These are phyloP conservation scores for Apiospora hydei DNA, from an alignment of 2,329 filamentous ascomycete genomes.

Conservation along the genomic window DNA sequence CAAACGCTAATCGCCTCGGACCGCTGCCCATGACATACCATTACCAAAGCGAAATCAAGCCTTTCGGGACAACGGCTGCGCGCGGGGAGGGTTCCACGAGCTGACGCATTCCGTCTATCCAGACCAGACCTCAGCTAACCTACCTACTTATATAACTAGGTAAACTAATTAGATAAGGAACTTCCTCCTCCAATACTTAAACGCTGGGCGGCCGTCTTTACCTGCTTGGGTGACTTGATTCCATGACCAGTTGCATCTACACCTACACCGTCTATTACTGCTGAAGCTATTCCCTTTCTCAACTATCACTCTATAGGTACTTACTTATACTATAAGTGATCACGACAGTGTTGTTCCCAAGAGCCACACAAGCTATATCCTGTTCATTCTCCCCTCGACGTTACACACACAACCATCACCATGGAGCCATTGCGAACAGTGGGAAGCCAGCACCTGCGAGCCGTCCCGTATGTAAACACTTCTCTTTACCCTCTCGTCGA, in stretches of 20 bases:
- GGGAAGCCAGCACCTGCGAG: neutral
- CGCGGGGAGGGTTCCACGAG: neutral
- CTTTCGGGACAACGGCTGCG: neutral
- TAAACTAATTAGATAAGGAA: too few relatives aligned
- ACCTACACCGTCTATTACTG: neutral
- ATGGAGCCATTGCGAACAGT: conserved; percentile 3
- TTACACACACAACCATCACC: neutral
- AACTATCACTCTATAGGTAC: neutral
- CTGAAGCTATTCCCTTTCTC: neutral
- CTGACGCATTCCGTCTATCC: neutral
- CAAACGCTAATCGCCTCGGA: neutral
- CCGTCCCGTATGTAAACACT: neutral
- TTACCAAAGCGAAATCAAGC: neutral
- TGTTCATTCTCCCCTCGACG: neutral
- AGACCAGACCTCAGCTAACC: neutral
- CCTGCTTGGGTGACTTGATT: neutral
- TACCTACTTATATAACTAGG: neutral
- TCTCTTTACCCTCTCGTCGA: too few relatives aligned
- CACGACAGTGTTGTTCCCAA: neutral
- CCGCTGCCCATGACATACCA: neutral
- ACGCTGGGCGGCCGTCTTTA: neutral
- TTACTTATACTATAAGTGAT: neutral
- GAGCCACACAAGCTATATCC: neutral
- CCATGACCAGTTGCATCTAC: neutral
- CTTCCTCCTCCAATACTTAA: too few relatives aligned